Base-by-base conservation (phyloP, 805 yeast genomes). In the Brettanomyces sp. region DNA sequence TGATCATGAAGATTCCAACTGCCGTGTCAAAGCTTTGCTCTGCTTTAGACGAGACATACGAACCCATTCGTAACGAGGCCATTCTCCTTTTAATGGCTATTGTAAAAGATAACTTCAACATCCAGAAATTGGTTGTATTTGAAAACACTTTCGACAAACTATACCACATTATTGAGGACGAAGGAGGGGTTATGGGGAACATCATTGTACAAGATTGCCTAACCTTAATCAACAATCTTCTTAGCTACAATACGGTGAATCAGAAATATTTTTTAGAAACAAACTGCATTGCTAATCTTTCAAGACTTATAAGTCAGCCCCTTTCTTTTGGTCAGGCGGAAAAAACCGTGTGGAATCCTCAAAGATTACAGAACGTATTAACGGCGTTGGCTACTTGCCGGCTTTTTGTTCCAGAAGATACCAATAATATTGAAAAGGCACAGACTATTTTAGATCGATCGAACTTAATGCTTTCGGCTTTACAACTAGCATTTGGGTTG, bases 81-180 rank as follows among this genome's bases (percentile, higher is more conserved):
- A 81, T 91, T 35, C 64, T 91, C 44, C 67, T 95, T n/a, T 68
- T 95, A 43, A 82, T 85, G 81, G 82, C 89, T 9, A 71, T 93
- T 3, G 95, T 81, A 11, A 81, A 82, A 54, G 83, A 85, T 49
- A 86, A 88, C 55, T 78, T 81, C 48, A 91, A 87, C 60, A 80
- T 91, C 32, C 99, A 93, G 60, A 90, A 89, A 57, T 67, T 93
- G 18, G 95, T 95, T 8, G 99, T 95, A 0, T 93, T 93, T 59
- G 97, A 93, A 60, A 90, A 87, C 53, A 83, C 95, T 0, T 90
- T 93, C 58, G 96, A 88, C 50, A 78, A 73, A 49, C 64, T 89
- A 11, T 90, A 91, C 56, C 72, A 69, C n/a, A 83, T 93, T 12
- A 80, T 91, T 23, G 80, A 78, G 13, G 85, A 80, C 51, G 97